Evolutionary conservation across 2,329 filamentous ascomycete species (phyloP), one percentile per base, ranked within the genome.

Genomic region (Venturia effusa): DNA sequence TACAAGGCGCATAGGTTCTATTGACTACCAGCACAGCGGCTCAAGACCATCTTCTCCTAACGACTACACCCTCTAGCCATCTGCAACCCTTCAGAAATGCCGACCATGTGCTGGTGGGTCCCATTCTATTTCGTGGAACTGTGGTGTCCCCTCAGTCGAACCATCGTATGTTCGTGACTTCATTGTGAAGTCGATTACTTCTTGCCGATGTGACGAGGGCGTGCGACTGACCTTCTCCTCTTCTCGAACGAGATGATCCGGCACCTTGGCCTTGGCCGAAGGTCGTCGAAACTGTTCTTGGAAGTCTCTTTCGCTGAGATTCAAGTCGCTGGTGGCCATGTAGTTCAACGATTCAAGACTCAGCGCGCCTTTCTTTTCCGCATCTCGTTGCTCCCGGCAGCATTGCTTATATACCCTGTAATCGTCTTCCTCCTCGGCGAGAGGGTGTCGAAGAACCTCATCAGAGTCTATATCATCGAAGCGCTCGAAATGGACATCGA

Each of bases 371-470:
- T 57, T 8, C 19, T n/a, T 34, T 19, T 57, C 51, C 17, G 51
- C 51, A n/a, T 62, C 41, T 32, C 61, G 61, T 59, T 63, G 54
- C 43, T 61, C 62, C 13, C 32, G 40, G 30, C 32, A 22, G 59
- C 27, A 30, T 37, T 34, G 37, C 40, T 80, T 80, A 70, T 79
- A 80, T 61, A 79, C 78, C 5, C 68, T 66, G 64, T 80, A 81
- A 62, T 81, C 79, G 65, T 81, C 79, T 6, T 79, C 66, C 64
- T 81, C 79, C 51, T 75, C 75, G 0, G 76, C 71, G 17, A 70
- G 73, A 0, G 79, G 79, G 37, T 74, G 74, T 48, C 69, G 69
- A 24, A 75, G 66, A 6, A 79, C 73, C 11, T 72, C 68, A 8
- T 73, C 70, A 69, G 78, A 73, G 13, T 72, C 67, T 62, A 75